Evolutionary conservation across 2,329 filamentous ascomycete genomes (phyloP).

Genomic region (Hymenotorrendiella dingleyae): DNA sequence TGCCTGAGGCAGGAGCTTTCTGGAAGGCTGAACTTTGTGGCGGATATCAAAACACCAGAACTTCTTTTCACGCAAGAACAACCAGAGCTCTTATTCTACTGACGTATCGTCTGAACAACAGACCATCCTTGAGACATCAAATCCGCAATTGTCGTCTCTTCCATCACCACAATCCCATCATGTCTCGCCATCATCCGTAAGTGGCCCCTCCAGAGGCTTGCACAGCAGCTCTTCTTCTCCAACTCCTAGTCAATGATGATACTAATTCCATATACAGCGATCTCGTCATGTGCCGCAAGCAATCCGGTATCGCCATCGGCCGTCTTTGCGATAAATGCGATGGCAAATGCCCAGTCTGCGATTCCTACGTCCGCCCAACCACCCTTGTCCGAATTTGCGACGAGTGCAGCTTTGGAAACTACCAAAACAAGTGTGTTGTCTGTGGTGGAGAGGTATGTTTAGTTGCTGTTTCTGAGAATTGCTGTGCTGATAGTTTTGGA

Average conservation of each 20-base stretch:
- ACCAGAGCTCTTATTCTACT: too few relatives aligned
- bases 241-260: slow-evolving; percentile 1
- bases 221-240: background rate
- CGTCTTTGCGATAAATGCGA: slow-evolving; percentile 99
- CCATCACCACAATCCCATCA: too few relatives aligned
- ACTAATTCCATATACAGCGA: slow-evolving; percentile 50
- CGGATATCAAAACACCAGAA: too few relatives aligned
- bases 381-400: slow-evolving; percentile 98
- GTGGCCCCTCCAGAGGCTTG: slow-evolving; percentile 28
- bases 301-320: slow-evolving; percentile 94
- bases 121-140: too few relatives aligned
- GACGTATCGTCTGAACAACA: too few relatives aligned
- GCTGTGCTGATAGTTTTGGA: slow-evolving; percentile 10
- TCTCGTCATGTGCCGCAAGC: slow-evolving; percentile 99
- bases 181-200: slow-evolving; percentile 58
- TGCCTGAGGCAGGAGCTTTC: too few relatives aligned
- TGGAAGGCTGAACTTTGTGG: too few relatives aligned
- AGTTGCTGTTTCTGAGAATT: background rate
- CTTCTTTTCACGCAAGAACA: too few relatives aligned
- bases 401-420: slow-evolving; percentile 99
- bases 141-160: too few relatives aligned
- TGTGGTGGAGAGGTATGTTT: slow-evolving; percentile 71
- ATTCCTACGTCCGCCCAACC: slow-evolving; percentile 96
- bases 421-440: slow-evolving; percentile 99
- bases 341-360: slow-evolving; percentile 98